Evolutionary conservation across 31 red algal species (phyloP), one percentile per base, ranked within the genome.

Genomic region (Bonnemaisonia californica): DNA sequence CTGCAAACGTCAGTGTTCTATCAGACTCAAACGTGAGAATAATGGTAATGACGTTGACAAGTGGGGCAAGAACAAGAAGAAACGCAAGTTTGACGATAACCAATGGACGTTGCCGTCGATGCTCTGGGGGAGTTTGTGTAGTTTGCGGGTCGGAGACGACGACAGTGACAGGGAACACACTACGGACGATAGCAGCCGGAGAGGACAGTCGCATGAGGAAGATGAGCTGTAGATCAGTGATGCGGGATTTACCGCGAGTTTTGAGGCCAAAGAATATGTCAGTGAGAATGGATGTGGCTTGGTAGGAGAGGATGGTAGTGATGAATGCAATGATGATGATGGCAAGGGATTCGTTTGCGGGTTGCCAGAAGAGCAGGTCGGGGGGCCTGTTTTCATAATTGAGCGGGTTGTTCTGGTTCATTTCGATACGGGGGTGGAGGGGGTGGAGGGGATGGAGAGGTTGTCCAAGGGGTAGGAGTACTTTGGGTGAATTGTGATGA

Each of bases 201-300:
- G 57, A 61, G 57, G 57, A 23, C 8, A 29, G 26, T 23, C 31
- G 5, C 26, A 61, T 29, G 57, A 61, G 57, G 31, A 61, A 29
- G 26, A 61, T 23, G 4, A 29, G 26, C 31, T 61, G 57, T 29
- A 61, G 26, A 29, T 23, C 57, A 0, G 57, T 29, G 5, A 29
- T 29, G 57, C 16, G 26, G 8, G 57, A 7, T 8, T 29, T 18
- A 13, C 57, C 57, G 31, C 26, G 0, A 29, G 8, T 23, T 18
- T 61, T 61, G 57, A 61, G 57, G 9, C 57, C 57, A 8, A 61
- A 61, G 31, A 29, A 29, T 7, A 61, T 23, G 31, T 61, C 57
- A 29, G 31, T 23, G 31, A 61, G 26, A 18, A 5, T 18, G 26
- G 57, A 23, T 8, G 57, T 61, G 8, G 31, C 9, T 29, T 61